These are phyloP conservation scores for Ophiostoma angusticollis DNA, from an alignment of 2,329 filamentous ascomycete species.

Conservation along the genomic window DNA sequence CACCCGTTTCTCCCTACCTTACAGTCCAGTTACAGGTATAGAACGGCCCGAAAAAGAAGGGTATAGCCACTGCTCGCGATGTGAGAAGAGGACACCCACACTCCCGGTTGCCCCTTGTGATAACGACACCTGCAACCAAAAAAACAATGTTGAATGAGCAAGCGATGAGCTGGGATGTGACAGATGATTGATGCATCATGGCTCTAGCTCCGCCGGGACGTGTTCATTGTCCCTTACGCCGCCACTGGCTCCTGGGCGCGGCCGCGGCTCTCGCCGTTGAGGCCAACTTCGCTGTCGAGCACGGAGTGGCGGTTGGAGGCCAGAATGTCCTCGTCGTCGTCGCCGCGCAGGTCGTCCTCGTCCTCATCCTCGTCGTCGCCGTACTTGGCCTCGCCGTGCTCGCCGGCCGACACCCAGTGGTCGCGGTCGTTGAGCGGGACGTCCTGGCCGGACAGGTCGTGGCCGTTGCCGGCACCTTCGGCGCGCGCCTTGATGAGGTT, in stretches of 20 bases:
- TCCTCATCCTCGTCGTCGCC: constrained; percentile 56
- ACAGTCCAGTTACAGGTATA: no score
- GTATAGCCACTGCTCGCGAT: background rate
- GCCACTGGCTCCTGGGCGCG: constrained; percentile 39
- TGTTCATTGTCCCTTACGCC: no score
- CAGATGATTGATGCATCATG: no score
- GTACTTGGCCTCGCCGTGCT: constrained; percentile 47
- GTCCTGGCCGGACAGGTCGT: constrained; percentile 77
- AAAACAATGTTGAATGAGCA: no score
- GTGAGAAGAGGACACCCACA: background rate
- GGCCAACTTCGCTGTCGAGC: constrained; percentile 36
- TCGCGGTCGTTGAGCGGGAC: constrained; percentile 64
- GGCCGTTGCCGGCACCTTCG: constrained; percentile 60
- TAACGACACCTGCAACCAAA: no score
- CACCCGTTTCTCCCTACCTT: background rate
- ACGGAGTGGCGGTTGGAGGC: constrained; percentile 27
- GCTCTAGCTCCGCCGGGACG: background rate
- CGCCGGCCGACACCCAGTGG: constrained; percentile 68
- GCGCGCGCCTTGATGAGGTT: constrained; percentile 55
- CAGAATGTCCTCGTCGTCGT: constrained; percentile 19
- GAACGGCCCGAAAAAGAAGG: no score
- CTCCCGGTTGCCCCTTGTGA: no score
- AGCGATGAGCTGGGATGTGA: no score
- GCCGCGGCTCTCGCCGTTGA: constrained; percentile 45
- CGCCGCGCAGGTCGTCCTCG: constrained; percentile 27